Conservation (phyloP, 306 rosid species). For the Delonix regia region DNA sequence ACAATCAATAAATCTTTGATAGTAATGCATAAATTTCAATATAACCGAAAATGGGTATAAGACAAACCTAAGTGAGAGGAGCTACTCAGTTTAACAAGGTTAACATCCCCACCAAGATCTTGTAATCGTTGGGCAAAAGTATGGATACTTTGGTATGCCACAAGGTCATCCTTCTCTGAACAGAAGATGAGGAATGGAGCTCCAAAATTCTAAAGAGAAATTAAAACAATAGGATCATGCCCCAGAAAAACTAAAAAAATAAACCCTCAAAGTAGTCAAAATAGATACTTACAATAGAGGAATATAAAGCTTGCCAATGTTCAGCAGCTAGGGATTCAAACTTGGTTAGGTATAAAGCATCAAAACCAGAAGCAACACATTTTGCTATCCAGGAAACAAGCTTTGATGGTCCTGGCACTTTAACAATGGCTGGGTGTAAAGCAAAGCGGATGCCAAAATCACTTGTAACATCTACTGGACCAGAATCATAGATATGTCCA, state of each 20-base stretch:
- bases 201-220: constrained; percentile 66
- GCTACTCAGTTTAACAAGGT: constrained; percentile 17
- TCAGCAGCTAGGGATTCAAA: constrained; percentile 80
- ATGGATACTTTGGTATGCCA: constrained; percentile 63
- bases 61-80: constrained; percentile 23
- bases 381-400: constrained; percentile 86
- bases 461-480: constrained; percentile 90
- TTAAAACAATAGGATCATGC: constrained; percentile 1
- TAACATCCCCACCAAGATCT: constrained; percentile 54
- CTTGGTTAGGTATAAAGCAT: constrained; percentile 86
- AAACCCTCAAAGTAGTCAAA: constrained; percentile 21
- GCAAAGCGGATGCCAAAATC: constrained; percentile 86
- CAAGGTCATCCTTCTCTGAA: constrained; percentile 84
- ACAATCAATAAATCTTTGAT: not conserved
- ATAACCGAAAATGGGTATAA: not conserved
- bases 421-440: constrained; percentile 69
- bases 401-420: constrained; percentile 80
- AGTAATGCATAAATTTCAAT: not conserved
- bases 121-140: constrained; percentile 70
- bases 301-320: constrained; percentile 87
- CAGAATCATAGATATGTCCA: constrained; percentile 89
- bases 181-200: constrained; percentile 91
- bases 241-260: not conserved
- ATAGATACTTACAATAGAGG: constrained; percentile 78
- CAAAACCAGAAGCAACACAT: constrained; percentile 85